Evolutionary conservation across 139 green algal genomes (phyloP), one percentile per base, ranked within the genome.

Genomic region (Edaphochlamys debaryana): DNA sequence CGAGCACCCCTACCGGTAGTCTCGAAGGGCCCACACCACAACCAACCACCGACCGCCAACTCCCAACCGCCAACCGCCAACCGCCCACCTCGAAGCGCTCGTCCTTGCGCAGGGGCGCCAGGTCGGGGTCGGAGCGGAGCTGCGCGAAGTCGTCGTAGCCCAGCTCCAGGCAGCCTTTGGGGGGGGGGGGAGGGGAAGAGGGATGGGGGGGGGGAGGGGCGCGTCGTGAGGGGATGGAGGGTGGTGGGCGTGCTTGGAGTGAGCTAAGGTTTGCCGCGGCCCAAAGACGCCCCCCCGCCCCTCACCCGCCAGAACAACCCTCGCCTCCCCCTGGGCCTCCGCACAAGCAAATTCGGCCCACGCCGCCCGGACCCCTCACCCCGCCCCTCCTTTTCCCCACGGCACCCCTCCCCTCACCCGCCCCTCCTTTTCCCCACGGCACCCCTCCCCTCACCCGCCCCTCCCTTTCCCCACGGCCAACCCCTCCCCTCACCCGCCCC

Each of bases 81-180:
- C 11, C 34, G 20, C 56, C 72, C 69, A 92, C 92, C 86, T 97
- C 91, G 79, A 97, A 97, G 17, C 91, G 90, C 20, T 83, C 62
- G 64, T 95, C 92, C 38, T 58, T 41, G 15, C 92, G 85, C 45
- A 96, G 69, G 25, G 72, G n/a, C 25, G 86, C 88, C 56, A 98
- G 84, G 75, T 98, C 94, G 20, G 92, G 93, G 84, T 98, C 94
- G 19, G 36, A 54, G 7, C 92, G 81, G 27, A 98, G 67, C 79
- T 98, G 92, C 13, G 69, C 5, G 32, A 89, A 95, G 75, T 96
- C 84, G 25, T 86, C 85, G 79, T 95, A 96, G 52, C 94, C 94
- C 20, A 85, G 32, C 79, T 97, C 93, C 42, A 97, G 74, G 58
- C 84, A 91, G 29, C 92, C 94, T 89, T 74, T 3, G 45, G n/a